Evolutionary conservation across 768 basidiomycete species (phyloP).

Genomic region (Russula emetica): DNA sequence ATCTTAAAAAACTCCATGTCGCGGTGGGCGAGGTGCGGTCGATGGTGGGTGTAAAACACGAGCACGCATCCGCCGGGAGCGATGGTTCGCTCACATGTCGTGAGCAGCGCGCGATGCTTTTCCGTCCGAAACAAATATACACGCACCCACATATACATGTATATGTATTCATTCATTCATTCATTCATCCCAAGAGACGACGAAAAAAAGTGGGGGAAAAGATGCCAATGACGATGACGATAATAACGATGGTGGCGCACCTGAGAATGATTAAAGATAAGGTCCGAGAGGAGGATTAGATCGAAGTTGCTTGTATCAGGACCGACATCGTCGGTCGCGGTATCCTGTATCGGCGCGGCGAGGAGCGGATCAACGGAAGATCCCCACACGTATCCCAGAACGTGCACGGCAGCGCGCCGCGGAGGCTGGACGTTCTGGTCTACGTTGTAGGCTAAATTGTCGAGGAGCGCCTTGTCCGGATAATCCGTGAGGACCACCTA

Average conservation of each 20-base stretch:
- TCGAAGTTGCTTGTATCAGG: slow-evolving; percentile 47
- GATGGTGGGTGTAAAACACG: slow-evolving; percentile 87
- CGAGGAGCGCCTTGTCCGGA: slow-evolving; percentile 69
- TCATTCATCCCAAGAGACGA: not conserved
- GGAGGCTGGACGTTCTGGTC: slow-evolving; percentile 45
- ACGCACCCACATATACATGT: not conserved
- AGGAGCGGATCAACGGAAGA: slow-evolving; percentile 47
- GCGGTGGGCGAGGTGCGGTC: slow-evolving; percentile 74
- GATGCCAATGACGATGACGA: not conserved
- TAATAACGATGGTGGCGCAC: slow-evolving; percentile 37
- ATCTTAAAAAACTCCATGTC: slow-evolving; percentile 80
- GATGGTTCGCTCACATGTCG: slow-evolving; percentile 55
- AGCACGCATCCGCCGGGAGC: slow-evolving; percentile 43
- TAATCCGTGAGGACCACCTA: slow-evolving; percentile 91
- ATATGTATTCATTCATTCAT: not conserved
- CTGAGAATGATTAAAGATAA: slow-evolving; percentile 94
- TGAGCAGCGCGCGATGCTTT: slow-evolving; percentile 78
- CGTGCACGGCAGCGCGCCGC: slow-evolving; percentile 23
- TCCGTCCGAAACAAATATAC: not conserved
- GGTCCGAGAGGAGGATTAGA: slow-evolving; percentile 83
- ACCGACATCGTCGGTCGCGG: slow-evolving; percentile 24
- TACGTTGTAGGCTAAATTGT: slow-evolving; percentile 73
- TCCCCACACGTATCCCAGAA: slow-evolving; percentile 80
- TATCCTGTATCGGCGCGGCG: slow-evolving; percentile 29
- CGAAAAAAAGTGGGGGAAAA: not conserved